Base-by-base conservation (phyloP, 768 basidiomycete species). In the Sporobolomyces pararoseus region DNA sequence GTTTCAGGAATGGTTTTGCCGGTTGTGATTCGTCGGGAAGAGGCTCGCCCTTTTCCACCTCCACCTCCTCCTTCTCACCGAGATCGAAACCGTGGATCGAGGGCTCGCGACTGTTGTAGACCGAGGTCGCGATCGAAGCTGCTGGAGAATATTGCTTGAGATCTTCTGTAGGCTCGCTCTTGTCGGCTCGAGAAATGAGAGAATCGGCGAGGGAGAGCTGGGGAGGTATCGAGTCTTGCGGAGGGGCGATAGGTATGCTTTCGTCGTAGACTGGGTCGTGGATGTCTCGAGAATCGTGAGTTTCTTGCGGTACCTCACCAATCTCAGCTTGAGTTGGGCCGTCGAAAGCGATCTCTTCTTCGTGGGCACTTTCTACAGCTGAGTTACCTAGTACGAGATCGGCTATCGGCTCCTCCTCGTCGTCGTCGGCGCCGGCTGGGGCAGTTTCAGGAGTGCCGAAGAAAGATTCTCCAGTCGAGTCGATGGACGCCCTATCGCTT, bases 341-440 rank as follows among this genome's bases (percentile, higher is more conserved):
- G 12, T 49, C 59, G 59, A 61, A 61, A 3, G 59, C 46, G n/a
- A 61, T 61, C 31, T 61, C 59, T 16, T 61, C 59, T n/a, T 34
- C 31, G 4, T 61, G 31, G 7, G 29, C 32, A 21, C 59, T 23
- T 5, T 9, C 32, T 27, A 5, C 14, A 7, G 39, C 2, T 25
- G 35, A 58, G 16, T 59, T 16, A 19, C 35, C 21, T 2, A 50
- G 17, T 10, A 3, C 44, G 29, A 61, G 46, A 13, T 1, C 21
- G 9, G 46, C 32, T 2, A 50, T 49, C 17, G 31, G 31, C 17
- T 49, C 46, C 4, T 32, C 59, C 19, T 61, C 59, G 12, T 47
- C 58, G 5, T 60, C 58, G 6, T 46, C 59, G 13, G 19, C 19
- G 21, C 32, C 29, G 14, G 39, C 39, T 42, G 59, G 19, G 12